Conservation (phyloP, 2,329 filamentous ascomycete species). For the Cladobotryum mycophilum region DNA sequence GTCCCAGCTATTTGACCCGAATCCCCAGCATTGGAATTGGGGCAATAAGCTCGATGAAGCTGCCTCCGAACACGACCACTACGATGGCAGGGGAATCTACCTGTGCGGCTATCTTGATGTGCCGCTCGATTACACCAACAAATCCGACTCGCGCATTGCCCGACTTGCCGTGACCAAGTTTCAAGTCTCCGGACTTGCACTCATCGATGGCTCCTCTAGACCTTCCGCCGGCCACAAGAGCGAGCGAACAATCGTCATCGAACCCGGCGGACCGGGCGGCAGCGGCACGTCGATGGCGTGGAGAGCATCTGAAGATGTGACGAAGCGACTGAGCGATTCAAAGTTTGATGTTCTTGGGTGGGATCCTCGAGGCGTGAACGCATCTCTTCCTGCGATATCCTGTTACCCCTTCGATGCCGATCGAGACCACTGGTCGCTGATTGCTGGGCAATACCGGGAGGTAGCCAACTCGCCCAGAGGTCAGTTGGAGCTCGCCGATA, state of each 20-base stretch:
- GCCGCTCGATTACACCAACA: constrained; percentile 42
- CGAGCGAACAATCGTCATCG: constrained; percentile 41
- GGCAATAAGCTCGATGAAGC: constrained; percentile 20
- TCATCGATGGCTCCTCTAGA: constrained; percentile 12
- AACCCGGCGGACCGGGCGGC: constrained; percentile 46
- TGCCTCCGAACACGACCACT: constrained; percentile 21
- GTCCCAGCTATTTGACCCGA: constrained; percentile 36
- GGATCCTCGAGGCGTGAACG: constrained; percentile 49
- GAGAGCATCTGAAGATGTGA: constrained; percentile 30
- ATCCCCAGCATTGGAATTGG: constrained; percentile 43
- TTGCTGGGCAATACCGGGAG: constrained; percentile 33
- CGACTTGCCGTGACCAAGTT: constrained; percentile 45
- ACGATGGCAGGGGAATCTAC: constrained; percentile 37
- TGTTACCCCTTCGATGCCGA: constrained; percentile 42
- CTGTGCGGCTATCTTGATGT: constrained; percentile 44
- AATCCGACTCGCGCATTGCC: constrained; percentile 35
- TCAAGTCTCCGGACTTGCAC: constrained; percentile 40
- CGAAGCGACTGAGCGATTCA: constrained; percentile 36
- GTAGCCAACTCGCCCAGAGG: constrained; percentile 26
- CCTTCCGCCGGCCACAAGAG: constrained; percentile 30
- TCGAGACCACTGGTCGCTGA: constrained; percentile 40
- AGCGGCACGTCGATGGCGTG: constrained; percentile 39
- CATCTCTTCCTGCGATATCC: constrained; percentile 36
- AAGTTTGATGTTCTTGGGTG: constrained; percentile 45
- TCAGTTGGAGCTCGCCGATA: constrained; percentile 39